phyloP scores from a whole-genome alignment of 176 grass and related monocot genomes.

The Zoysia pacifica region DNA sequence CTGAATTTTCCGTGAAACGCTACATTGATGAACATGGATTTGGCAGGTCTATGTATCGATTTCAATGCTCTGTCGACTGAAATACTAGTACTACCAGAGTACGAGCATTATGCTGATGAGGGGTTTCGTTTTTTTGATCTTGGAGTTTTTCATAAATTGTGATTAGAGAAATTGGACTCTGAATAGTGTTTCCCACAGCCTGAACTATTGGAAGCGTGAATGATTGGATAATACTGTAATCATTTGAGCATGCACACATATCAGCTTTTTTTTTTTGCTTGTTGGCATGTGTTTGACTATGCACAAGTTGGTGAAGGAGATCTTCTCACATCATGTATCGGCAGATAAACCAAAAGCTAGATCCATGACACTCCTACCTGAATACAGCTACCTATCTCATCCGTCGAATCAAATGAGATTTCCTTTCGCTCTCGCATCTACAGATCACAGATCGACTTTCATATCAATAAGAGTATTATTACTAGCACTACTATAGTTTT shows the following conservation, averaged over 20 bases:
- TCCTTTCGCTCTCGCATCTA: constrained; percentile 14
- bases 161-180: background rate
- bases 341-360: constrained; percentile 59
- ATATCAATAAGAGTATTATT: no score
- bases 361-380: constrained; percentile 43
- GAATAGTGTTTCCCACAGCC: background rate
- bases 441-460: background rate
- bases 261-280: background rate
- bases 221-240: background rate
- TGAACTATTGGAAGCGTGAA: background rate
- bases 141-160: background rate
- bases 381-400: constrained; percentile 41
- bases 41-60: constrained; percentile 50
- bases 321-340: constrained; percentile 34
- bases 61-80: constrained; percentile 50
- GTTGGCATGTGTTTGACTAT: constrained; percentile 35
- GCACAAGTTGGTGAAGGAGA: constrained; percentile 41
- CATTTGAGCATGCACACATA: constrained; percentile 22
- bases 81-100: background rate
- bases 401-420: constrained; percentile 45
- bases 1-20: constrained; percentile 48
- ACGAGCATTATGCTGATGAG: no score
- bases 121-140: background rate
- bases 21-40: constrained; percentile 60
- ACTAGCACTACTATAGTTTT: no score